Percentiles rank a stretch among this genome's conserved stretches.
Conservation (phyloP, 1,284 basidiomycete species). For the Apiotrichum akiyoshidainum region DNA sequence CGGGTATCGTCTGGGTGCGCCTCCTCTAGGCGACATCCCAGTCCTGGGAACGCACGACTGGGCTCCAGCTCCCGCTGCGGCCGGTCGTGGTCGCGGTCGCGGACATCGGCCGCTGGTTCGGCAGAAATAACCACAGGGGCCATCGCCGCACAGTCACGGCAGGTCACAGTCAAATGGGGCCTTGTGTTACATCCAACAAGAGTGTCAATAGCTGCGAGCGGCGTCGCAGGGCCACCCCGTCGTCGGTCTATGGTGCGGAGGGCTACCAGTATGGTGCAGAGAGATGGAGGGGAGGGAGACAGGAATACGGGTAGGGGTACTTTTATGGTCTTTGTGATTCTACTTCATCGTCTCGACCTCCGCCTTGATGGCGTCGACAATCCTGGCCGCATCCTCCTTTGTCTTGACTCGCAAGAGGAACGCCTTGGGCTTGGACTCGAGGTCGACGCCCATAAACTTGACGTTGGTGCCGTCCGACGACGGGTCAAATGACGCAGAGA, state of each 20-base stretch:
- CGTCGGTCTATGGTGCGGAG: conserved; percentile 4
- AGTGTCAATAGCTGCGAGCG: not conserved
- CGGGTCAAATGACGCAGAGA: conserved; percentile 28
- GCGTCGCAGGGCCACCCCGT: conserved; percentile 2
- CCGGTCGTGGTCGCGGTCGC: too few species aligned
- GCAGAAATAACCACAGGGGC: too few species aligned
- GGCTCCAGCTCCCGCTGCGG: too few species aligned
- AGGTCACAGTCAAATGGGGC: not conserved
- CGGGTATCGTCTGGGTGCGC: too few species aligned
- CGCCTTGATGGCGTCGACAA: conserved; percentile 62
- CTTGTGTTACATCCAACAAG: not conserved
- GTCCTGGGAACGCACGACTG: too few species aligned
- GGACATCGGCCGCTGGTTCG: too few species aligned
- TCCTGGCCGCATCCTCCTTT: conserved; percentile 59
- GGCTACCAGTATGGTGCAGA: not conserved
- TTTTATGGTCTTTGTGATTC: not conserved
- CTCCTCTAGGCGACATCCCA: too few species aligned
- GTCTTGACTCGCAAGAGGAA: conserved; percentile 65
- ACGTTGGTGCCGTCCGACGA: conserved; percentile 27
- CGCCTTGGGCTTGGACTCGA: conserved; percentile 55
- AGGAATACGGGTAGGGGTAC: too few species aligned
- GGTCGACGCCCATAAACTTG: conserved; percentile 39
- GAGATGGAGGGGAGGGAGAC: not conserved
- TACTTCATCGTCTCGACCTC: conserved; percentile 54
- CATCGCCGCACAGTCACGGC: too few species aligned